A percentile compares a stretch with the other conserved stretches of the same genome.
phyloP scores from a whole-genome alignment of 164 flowering plant genomes.

The Malania oleifera region DNA sequence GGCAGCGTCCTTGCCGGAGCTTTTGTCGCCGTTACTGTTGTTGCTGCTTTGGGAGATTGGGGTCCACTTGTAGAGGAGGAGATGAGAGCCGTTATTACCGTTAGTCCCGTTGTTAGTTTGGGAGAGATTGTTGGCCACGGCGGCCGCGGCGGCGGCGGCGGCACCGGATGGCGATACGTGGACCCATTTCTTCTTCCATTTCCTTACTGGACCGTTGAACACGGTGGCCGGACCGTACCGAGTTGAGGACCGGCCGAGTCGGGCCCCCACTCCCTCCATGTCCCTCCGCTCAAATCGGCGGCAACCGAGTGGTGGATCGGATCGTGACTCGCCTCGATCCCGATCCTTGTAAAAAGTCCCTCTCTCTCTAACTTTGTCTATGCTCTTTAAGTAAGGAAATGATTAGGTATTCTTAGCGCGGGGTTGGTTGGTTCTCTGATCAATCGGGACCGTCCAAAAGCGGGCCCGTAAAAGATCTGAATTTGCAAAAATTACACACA shows the following conservation, averaged over 20 bases:
- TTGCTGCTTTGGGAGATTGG: slow-evolving; percentile 42
- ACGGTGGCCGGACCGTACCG: slow-evolving; percentile 89
- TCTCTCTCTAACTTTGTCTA: neutral
- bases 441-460: slow-evolving; percentile 1
- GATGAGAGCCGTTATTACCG: slow-evolving; percentile 58
- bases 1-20: slow-evolving; percentile 25
- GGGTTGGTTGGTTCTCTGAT: neutral
- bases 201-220: slow-evolving; percentile 90
- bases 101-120: slow-evolving; percentile 22
- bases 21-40: slow-evolving; percentile 18
- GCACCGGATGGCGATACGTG: slow-evolving; percentile 49
- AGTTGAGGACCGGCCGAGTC: slow-evolving; percentile 84
- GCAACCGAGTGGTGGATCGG: slow-evolving; percentile 5
- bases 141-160: neutral
- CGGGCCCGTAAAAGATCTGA: neutral
- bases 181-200: slow-evolving; percentile 96
- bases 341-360: slow-evolving; percentile 5
- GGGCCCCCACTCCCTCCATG: slow-evolving; percentile 97
- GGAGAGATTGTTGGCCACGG: slow-evolving; percentile 7
- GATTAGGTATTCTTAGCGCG: too few species aligned
- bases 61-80: slow-evolving; percentile 87
- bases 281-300: neutral
- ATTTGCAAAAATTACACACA: too few species aligned
- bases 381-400: neutral
- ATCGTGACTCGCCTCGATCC: slow-evolving; percentile 13